Conservation (phyloP, 2,329 filamentous ascomycete genomes). For the Cordyceps javanica region DNA sequence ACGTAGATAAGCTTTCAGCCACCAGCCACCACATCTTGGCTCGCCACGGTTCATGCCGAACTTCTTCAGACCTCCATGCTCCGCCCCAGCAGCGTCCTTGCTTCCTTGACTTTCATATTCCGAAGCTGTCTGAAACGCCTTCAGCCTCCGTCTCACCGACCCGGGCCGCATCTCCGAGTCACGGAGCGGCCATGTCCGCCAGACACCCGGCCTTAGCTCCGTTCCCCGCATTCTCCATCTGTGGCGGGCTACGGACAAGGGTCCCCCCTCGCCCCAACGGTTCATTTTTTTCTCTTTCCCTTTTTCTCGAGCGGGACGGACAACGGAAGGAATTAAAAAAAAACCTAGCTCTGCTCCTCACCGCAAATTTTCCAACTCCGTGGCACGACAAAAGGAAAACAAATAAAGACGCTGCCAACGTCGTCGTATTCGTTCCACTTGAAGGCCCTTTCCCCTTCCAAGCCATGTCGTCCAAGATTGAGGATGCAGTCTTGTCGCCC, state of each 20-base stretch:
- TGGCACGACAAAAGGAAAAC: neutral
- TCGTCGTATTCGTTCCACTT: neutral
- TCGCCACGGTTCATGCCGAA: neutral
- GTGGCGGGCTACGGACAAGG: neutral
- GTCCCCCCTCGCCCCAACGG: neutral
- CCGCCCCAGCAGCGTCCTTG: neutral
- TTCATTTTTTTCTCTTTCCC: too few species aligned
- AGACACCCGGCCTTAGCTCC: neutral
- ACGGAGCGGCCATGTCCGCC: too few species aligned
- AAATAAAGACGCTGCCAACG: neutral
- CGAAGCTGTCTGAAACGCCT: neutral
- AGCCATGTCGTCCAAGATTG: constrained; percentile 8
- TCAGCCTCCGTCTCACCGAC: neutral
- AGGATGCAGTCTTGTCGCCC: neutral
- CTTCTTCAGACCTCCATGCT: neutral
- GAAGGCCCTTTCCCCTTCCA: too few species aligned
- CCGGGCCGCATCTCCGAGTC: neutral
- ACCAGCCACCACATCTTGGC: neutral
- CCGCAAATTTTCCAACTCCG: neutral
- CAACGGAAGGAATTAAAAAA: neutral
- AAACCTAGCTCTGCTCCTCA: neutral
- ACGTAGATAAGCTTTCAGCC: neutral
- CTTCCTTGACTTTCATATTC: neutral
- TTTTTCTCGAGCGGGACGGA: neutral
- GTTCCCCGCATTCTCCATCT: constrained; percentile 10